These are phyloP conservation scores for Aspergillus diversus DNA, from an alignment of 495 filamentous ascomycete species.

Conservation along the genomic window DNA sequence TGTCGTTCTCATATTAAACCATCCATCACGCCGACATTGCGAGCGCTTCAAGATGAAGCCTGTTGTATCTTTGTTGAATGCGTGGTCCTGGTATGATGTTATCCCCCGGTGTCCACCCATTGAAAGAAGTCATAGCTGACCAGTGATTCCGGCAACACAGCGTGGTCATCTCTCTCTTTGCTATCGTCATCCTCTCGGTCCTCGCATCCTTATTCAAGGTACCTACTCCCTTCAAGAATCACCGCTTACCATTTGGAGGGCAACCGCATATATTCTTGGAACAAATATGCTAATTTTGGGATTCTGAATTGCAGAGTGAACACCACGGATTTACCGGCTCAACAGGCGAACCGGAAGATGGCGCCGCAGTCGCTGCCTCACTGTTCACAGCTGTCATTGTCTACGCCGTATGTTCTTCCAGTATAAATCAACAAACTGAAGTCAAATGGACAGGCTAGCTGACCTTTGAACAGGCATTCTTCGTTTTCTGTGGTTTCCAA, in stretches of 20 bases:
- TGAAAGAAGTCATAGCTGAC: not conserved
- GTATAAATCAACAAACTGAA: too few relatives aligned
- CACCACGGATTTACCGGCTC: conserved; percentile 82
- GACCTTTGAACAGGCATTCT: conserved; percentile 64
- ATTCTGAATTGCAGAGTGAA: conserved; percentile 50
- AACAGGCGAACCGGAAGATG: conserved; percentile 72
- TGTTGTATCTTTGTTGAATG: conserved; percentile 84
- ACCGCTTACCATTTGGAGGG: conserved; percentile 8
- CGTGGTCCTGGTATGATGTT: conserved; percentile 79
- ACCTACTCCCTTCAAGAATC: conserved; percentile 31
- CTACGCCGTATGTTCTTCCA: conserved; percentile 67
- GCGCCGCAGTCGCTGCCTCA: conserved; percentile 74
- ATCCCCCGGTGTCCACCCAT: conserved; percentile 16
- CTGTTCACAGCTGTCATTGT: conserved; percentile 84
- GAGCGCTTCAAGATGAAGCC: conserved; percentile 76
- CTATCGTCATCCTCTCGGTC: conserved; percentile 83
- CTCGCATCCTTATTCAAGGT: conserved; percentile 80
- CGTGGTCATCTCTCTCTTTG: conserved; percentile 85
- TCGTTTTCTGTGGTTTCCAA: conserved; percentile 87
- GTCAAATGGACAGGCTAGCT: conserved; percentile 10
- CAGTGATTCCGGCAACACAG: conserved; percentile 44
- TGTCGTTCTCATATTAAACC: conserved; percentile 9
- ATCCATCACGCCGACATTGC: not conserved
- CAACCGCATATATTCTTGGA: not conserved
- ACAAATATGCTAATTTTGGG: not conserved